Base-by-base conservation (phyloP, 306 rosid genomes). In the Macrotyloma uniflorum region DNA sequence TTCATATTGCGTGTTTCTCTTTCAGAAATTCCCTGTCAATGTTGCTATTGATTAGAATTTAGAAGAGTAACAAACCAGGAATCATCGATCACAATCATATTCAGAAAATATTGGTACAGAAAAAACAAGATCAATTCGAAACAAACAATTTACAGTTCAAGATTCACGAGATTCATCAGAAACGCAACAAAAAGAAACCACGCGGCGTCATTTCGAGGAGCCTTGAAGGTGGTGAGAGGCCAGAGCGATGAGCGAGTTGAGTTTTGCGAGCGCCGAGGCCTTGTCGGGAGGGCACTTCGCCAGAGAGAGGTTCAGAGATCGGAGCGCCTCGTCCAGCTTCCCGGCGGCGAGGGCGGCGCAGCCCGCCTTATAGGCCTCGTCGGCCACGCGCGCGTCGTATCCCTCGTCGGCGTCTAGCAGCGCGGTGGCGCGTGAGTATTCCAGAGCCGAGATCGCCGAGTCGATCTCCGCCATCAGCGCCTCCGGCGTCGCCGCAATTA, bases 341-440 rank as follows among this genome's bases (percentile, higher is more conserved):
- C 97, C 98, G 0, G 85, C 87, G 26, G 97, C 90, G 82, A 92
- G 84, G 46, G 97, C 94, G 6, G 90, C 90, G 77, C 98, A 94
- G 3, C 98, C 96, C 12, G 90, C 92, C 75, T 85, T 92, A 62
- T 89, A 94, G 4, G 97, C 93, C 57, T 88, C 93, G 35, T 94
- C 98, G 2, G 97, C 97, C 74, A 81, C 54, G 12, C 87, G 87
- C 0, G 82, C 93, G 82, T 88, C 96, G 72, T 88, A 85, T 22
- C 71, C 36, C 3, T 5, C 26, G 19, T 78, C 62, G 19, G 53
- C 36, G 22, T 88, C 89, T 5, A 92, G 88, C 14, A 11, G 4
- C 26, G 82, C 88, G 33, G 93, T 84, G 62, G 93, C 93, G 47
- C 95, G 90, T 26, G 88, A 70, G 73, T 86, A 70, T 67, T 95